phyloP scores from a whole-genome alignment of 2,329 filamentous ascomycete genomes.

The Talaromyces sp. region DNA sequence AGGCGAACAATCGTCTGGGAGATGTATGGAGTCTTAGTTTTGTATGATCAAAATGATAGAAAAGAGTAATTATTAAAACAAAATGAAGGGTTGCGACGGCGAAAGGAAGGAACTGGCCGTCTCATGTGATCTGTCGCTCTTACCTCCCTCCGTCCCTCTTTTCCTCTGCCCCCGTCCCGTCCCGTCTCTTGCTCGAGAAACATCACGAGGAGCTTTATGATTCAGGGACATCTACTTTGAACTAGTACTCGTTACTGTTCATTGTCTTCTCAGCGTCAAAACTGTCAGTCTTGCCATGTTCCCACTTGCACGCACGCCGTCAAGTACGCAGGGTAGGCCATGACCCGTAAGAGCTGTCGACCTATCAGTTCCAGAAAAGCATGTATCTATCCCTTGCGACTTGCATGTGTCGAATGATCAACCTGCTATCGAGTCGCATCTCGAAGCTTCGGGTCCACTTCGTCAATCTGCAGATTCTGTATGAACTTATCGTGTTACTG shows the following conservation, averaged over 20 bases:
- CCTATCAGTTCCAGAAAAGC: not conserved
- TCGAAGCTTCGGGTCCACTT: not conserved
- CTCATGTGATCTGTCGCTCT: not conserved
- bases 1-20: conserved; percentile 50
- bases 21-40: conserved; percentile 45
- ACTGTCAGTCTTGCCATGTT: not conserved
- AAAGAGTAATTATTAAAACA: not conserved
- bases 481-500: not conserved
- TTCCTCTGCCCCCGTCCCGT: no score
- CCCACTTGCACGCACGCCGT: no score
- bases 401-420: not conserved
- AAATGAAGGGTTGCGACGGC: not conserved
- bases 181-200: no score
- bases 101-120: not conserved
- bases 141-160: not conserved
- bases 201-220: no score
- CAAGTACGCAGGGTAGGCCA: no score
- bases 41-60: not conserved
- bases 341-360: not conserved
- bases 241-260: not conserved
- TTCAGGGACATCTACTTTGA: no score
- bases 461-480: not conserved
- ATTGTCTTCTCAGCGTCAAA: not conserved
- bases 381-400: not conserved
- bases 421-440: not conserved